Conservation (phyloP, 2,329 filamentous ascomycete genomes). For the Clonostachys chloroleuca region DNA sequence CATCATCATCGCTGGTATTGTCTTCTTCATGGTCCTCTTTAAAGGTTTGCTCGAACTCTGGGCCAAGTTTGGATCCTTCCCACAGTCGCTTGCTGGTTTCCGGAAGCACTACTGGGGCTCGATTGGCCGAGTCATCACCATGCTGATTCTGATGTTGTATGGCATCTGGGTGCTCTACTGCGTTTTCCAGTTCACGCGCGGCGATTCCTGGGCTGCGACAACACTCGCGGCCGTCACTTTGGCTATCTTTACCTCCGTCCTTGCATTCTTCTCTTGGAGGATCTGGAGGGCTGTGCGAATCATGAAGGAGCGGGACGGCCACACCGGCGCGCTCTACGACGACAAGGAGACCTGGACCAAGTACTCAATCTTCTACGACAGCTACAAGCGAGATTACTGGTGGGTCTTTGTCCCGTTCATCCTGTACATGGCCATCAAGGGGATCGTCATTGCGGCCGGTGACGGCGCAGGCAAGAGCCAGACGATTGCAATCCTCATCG, state of each 20-base stretch:
- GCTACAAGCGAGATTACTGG: constrained; percentile 93
- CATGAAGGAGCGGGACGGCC: constrained; percentile 73
- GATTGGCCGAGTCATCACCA: constrained; percentile 83
- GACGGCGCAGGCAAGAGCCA: constrained; percentile 84
- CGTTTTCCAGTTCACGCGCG: constrained; percentile 88
- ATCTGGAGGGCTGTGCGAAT: constrained; percentile 74
- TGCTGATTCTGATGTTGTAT: constrained; percentile 86
- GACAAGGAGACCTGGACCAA: constrained; percentile 89
- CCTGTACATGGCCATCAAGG: constrained; percentile 86
- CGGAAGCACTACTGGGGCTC: constrained; percentile 95
- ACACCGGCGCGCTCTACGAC: constrained; percentile 71
- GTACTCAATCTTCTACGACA: constrained; percentile 97
- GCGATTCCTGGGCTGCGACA: constrained; percentile 93
- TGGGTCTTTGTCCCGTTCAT: constrained; percentile 93
- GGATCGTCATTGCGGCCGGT: constrained; percentile 76
- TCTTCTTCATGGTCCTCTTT: constrained; percentile 80
- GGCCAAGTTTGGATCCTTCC: constrained; percentile 86
- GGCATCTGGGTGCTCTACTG: constrained; percentile 95
- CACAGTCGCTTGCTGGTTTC: constrained; percentile 74
- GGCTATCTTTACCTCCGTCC: constrained; percentile 70
- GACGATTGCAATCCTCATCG: constrained; percentile 71
- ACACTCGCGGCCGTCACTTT: constrained; percentile 78
- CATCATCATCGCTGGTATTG: constrained; percentile 78
- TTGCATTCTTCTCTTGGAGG: constrained; percentile 80
- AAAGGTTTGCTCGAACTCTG: constrained; percentile 90